Evolutionary conservation across 441 rosid species (phyloP), one percentile per base, ranked within the genome.

Genomic region (Breynia disticha): DNA sequence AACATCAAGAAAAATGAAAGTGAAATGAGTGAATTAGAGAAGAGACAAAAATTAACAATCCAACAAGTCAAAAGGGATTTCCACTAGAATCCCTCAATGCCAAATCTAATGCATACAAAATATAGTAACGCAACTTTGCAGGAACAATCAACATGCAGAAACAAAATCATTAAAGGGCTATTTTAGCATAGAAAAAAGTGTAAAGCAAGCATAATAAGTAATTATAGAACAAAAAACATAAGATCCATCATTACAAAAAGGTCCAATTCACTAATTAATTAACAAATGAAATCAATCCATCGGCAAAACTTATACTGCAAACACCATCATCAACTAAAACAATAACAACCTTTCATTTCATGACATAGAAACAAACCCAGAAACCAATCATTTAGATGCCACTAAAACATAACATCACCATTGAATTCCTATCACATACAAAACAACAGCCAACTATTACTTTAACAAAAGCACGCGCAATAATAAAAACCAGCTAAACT

Each of bases 131-230:
- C 52, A 52, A 44, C 13, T 9, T 11, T 41, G 44, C 44, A 6
- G 44, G 44, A 9, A 52, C 45, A 62, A 60, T 52, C 65, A 67
- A 56, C 56, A 61, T 54, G 67, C 64, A 61, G 56, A 61, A 63
- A 64, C 76, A 59, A 50, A 71, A 73, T 76, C 56, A 75, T 67
- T 48, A 52, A 61, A 48, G 56, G 67, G 35, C 18, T 35, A 39
- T n/a, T 18, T 56, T 62, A 57, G 39, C 58, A 50, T 54, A 32
- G 46, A 41, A 60, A 37, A 10, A 28, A 65, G 69, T 44, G 55
- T 48, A 51, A 59, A 58, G 59, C 46, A 5, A 50, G 50, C 38
- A 16, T 13, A 62, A 28, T 28, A 28, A 28, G 35, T 28, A 28
- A 28, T 28, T 28, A 28, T 28, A 28, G 35, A 28, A 28, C 35